Evolutionary conservation across 192 early-diverging fungal species (phyloP), one percentile per base, ranked within the genome.

Genomic region (Linnemannia elongata): DNA sequence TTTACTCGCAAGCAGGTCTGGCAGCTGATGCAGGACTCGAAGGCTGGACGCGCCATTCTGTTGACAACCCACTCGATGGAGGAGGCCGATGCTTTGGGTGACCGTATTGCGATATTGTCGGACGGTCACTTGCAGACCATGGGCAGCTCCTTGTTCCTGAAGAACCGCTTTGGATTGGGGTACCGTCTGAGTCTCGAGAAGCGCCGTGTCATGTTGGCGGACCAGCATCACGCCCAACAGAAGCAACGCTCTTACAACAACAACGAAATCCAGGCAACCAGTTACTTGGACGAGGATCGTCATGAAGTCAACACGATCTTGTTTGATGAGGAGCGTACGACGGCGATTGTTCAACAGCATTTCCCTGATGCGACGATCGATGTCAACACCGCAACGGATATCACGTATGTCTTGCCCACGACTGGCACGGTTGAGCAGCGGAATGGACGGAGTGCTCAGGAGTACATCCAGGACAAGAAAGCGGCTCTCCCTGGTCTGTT

Each of bases 51-150:
- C 0, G 85, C 90, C 15, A 89, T 94, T 39, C 69, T 95, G 18
- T 69, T 95, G 57, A 95, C 94, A 0, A 94, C 93, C 1, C 94
- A 95, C 76, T 88, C 82, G 63, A 88, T 95, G 91, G 94, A 95
- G 47, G 94, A 95, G 74, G 94, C 94, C 36, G 94, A 95, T 45
- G 83, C 83, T 9, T 85, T 91, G 8, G 83, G 87, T 1, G 89
- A 91, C 79, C 81, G 89, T 4, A 88, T 93, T 36, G 89, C 88
- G 9, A 91, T 94, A 74, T 68, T 94, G 45, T 76, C 71, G 2
- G 66, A 78, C 8, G 94, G 94, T 33, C 35, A 89, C 45, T 72
- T 95, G 1, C 83, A 90, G 69, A 90, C 88, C 10, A 52, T 87
- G 22, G 94, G 94, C 24, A 92, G 89, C 30, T 83, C 89, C 22